These are phyloP conservation scores for Candida montana DNA, from an alignment of 805 yeast genomes.

Conservation along the genomic window DNA sequence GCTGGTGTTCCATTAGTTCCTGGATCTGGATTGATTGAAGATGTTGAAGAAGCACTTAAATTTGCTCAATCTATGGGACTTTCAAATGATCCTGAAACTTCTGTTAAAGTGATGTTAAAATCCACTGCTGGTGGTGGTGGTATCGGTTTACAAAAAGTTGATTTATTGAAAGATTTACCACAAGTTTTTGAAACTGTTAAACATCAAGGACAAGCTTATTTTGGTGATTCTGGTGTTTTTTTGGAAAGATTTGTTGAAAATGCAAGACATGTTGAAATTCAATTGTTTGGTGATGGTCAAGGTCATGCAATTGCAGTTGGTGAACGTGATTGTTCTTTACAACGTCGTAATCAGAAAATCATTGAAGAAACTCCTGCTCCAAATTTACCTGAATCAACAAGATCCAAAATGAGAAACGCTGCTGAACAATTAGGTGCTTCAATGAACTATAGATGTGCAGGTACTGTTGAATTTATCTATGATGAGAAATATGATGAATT, in stretches of 20 bases:
- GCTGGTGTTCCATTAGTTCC: constrained; percentile 98
- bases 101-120: constrained; percentile 91
- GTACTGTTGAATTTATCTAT: constrained; percentile 93
- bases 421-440: constrained; percentile 78
- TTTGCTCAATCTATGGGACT: constrained; percentile 64
- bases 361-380: constrained; percentile 99
- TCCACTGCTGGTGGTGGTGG: constrained; percentile 99
- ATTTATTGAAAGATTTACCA: constrained; percentile 72
- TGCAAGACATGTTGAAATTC: constrained; percentile 95
- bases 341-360: constrained; percentile 93
- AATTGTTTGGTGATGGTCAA: constrained; percentile 91
- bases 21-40: constrained; percentile 81
- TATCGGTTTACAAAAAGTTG: constrained; percentile 93
- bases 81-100: constrained; percentile 29
- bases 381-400: constrained; percentile 74
- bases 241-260: constrained; percentile 91
- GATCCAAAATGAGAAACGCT: constrained; percentile 70
- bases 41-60: constrained; percentile 66
- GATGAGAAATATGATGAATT: constrained; percentile 84
- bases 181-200: constrained; percentile 84
- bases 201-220: constrained; percentile 89
- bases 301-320: constrained; percentile 94
- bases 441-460: constrained; percentile 92
- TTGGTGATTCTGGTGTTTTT: constrained; percentile 94
- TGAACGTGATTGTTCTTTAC: constrained; percentile 96